Evolutionary conservation across 2,329 filamentous ascomycete species (phyloP).

Genomic region (Leptographium radiaticola): DNA sequence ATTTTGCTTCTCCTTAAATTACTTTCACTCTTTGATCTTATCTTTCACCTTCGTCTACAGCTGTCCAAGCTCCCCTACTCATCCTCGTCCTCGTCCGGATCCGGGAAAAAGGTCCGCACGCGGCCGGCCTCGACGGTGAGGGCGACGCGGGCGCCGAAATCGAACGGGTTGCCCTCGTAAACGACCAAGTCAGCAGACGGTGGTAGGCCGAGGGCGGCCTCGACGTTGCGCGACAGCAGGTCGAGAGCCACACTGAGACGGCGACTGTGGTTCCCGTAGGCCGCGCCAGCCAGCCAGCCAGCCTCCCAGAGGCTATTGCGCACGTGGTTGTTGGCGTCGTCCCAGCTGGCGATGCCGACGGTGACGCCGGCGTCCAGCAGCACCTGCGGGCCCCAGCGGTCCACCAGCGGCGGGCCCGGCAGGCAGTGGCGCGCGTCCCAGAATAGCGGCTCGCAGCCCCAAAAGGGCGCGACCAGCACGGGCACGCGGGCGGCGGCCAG

Average conservation of each 20-base stretch:
- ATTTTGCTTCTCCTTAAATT: too few relatives aligned
- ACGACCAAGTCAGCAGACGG: slow-evolving; percentile 25
- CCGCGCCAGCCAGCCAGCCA: not conserved
- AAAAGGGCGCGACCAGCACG: slow-evolving; percentile 21
- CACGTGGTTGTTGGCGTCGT: slow-evolving; percentile 1
- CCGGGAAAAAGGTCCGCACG: not conserved
- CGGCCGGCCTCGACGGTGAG: not conserved
- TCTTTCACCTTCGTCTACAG: too few relatives aligned
- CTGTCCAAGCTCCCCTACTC: not conserved
- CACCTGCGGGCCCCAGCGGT: slow-evolving; percentile 9
- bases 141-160: slow-evolving; percentile 23
- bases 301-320: slow-evolving; percentile 1
- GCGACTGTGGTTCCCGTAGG: slow-evolving; percentile 15
- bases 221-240: slow-evolving; percentile 26
- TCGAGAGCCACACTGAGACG: slow-evolving; percentile 11
- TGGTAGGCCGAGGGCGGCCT: slow-evolving; percentile 25
- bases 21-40: too few relatives aligned
- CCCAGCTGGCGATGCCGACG: slow-evolving; percentile 1
- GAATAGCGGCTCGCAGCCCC: slow-evolving; percentile 20
- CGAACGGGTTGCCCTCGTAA: slow-evolving; percentile 28
- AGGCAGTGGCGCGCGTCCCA: slow-evolving; percentile 25
- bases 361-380: slow-evolving; percentile 26
- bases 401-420: slow-evolving; percentile 25
- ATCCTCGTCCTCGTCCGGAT: not conserved
- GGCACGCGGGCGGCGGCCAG: slow-evolving; percentile 26